Conservation (phyloP, 306 rosid species). For the Myrica gale region DNA sequence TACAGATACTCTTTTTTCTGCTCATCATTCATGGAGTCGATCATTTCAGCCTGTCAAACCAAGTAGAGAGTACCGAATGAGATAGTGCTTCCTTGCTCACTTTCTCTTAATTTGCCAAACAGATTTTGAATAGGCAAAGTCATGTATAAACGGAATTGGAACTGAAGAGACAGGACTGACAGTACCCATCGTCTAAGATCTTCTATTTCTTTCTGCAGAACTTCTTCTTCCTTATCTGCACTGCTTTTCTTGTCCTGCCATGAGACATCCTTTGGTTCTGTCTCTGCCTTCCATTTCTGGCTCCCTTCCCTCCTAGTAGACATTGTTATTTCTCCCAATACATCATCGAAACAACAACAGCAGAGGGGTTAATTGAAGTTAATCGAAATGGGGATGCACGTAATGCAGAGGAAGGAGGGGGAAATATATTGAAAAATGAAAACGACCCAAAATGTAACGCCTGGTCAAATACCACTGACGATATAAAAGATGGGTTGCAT, state of each 20-base stretch:
- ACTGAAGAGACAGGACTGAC: too few relatives aligned
- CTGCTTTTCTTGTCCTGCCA: not conserved
- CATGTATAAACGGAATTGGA: too few relatives aligned
- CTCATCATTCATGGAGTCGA: conserved; percentile 26
- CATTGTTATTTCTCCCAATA: not conserved
- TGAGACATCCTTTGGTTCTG: too few relatives aligned
- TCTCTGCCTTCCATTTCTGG: conserved; percentile 11
- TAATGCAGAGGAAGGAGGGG: not conserved
- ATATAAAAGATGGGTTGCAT: not conserved
- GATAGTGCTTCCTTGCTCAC: not conserved
- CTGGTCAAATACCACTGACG: not conserved
- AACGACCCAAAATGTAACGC: not conserved
- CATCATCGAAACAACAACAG: not conserved
- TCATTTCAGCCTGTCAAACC: not conserved
- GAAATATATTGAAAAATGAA: not conserved
- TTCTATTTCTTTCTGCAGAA: not conserved
- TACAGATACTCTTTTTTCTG: conserved; percentile 28
- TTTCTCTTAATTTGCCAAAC: too few relatives aligned
- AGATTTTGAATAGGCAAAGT: too few relatives aligned
- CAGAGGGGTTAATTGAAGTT: not conserved
- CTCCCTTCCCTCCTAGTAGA: conserved; percentile 18
- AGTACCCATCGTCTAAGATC: not conserved
- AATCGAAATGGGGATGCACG: not conserved
- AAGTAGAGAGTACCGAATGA: too few relatives aligned
- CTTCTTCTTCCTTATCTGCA: not conserved